phyloP scores from a whole-genome alignment of 2,329 filamentous ascomycete genomes.

The Trichoderma atrobrunneum region DNA sequence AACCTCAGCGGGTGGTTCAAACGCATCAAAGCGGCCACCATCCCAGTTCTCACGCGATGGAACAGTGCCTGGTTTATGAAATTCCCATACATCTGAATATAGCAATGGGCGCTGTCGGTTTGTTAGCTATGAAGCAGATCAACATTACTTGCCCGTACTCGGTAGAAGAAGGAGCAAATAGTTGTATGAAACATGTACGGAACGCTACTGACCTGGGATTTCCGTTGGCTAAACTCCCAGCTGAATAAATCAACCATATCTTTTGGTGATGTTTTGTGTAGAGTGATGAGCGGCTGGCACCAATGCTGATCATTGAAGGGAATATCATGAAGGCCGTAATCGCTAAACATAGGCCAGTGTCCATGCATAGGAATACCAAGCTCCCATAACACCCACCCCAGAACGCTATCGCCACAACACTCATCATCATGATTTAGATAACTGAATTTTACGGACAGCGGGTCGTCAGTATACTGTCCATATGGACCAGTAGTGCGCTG shows the following conservation, averaged over 20 bases:
- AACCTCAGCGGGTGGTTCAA: conserved; percentile 27
- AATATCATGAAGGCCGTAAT: conserved; percentile 48
- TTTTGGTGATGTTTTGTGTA: conserved; percentile 46
- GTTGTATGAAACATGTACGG: background rate
- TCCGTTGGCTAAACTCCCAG: conserved; percentile 39
- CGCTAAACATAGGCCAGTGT: conserved; percentile 48
- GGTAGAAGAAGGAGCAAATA: background rate
- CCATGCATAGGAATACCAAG: conserved; percentile 45
- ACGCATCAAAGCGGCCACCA: conserved; percentile 33
- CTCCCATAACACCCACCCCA: conserved; percentile 46
- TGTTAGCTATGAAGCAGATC: background rate
- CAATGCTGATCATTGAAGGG: conserved; percentile 46
- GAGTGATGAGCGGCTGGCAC: conserved; percentile 49
- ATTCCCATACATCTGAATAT: conserved; percentile 38
- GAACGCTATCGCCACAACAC: conserved; percentile 52
- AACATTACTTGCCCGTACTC: background rate
- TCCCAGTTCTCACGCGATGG: conserved; percentile 29
- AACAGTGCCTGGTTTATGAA: conserved; percentile 34
- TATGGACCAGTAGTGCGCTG: conserved; percentile 24
- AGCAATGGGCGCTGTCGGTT: conserved; percentile 33
- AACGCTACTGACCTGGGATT: conserved; percentile 29
- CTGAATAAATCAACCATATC: conserved; percentile 50
- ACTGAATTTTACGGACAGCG: conserved; percentile 7
- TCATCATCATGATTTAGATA: conserved; percentile 34
- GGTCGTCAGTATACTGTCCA: background rate